Conservation (phyloP, 306 rosid species). For the Canavalia ensiformis region DNA sequence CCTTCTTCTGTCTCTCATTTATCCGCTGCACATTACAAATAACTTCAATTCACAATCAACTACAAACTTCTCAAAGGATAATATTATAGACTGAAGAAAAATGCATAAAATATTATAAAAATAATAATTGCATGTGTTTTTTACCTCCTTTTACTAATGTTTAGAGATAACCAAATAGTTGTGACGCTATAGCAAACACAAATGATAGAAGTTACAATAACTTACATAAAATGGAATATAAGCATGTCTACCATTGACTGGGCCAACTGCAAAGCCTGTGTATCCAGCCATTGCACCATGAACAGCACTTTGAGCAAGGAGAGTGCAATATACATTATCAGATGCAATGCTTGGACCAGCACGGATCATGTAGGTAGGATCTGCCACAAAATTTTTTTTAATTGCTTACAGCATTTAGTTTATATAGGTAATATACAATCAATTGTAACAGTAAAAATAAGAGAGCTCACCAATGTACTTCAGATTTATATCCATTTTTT, state of each 20-base stretch:
- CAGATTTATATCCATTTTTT: constrained; percentile 61
- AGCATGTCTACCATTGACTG: constrained; percentile 67
- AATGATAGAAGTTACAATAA: not conserved
- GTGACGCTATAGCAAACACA: not conserved
- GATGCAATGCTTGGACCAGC: constrained; percentile 78
- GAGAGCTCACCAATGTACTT: constrained; percentile 72
- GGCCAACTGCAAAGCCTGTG: constrained; percentile 73
- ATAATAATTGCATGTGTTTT: not conserved
- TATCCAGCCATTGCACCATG: constrained; percentile 88
- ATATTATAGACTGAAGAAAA: not conserved
- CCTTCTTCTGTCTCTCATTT: constrained; percentile 60
- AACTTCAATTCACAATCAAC: not conserved
- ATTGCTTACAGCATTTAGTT: constrained; percentile 23
- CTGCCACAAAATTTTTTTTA: constrained; percentile 52
- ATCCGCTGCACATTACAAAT: constrained; percentile 57
- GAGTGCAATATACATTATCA: constrained; percentile 75
- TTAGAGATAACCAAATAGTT: not conserved
- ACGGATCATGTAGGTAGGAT: constrained; percentile 85
- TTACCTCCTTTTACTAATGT: not conserved
- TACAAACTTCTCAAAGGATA: constrained; percentile 2
- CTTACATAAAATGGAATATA: constrained; percentile 78
- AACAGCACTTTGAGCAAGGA: constrained; percentile 75
- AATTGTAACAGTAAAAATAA: not conserved
- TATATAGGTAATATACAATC: not conserved
- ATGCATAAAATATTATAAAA: not conserved